Base-by-base conservation (phyloP, 2,329 filamentous ascomycete genomes). In the Neonectria hederae region DNA sequence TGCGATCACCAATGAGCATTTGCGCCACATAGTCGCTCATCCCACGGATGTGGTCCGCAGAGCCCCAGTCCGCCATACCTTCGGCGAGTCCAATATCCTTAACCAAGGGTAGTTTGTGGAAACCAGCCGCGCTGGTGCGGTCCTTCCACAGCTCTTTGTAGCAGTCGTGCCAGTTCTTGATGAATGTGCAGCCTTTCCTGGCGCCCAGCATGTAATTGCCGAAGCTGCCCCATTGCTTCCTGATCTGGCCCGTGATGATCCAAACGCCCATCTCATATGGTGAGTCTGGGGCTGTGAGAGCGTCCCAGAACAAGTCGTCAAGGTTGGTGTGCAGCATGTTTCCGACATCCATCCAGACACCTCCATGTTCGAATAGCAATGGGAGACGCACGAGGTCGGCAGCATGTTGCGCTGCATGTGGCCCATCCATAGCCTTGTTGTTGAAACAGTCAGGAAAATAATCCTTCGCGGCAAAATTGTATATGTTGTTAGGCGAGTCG, bases 371-470 rank as follows among this genome's bases (percentile, higher is more conserved):
- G 56, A 76, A 80, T 2, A 84, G 60, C 3, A 81, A 69, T 0
- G 81, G 76, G 0, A 83, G 75, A 0, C 84, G 80, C 5, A 86
- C 72, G 1, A 86, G 75, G 56, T 86, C 84, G 3, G 81, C 81
- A 1, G 77, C 78, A 64, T 86, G 84, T 2, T 80, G 81, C 1
- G 80, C 79, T 2, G 76, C 73, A 49, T 76, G 45, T 51, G 76
- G 76, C 0, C 82, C 81, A 17, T 77, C 71, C 79, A 84, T 83
- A 0, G 72, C 79, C 72, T 76, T 65, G 6, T 71, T 59, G 4
- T 63, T 5, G 40, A 72, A 72, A 0, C 56, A 59, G 5, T 64
- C 54, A 0, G 80, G 74, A 7, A 76, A 74, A 49, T 77, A 69
- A 1, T 76, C 70, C 4, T 71, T 62, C 5, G 67, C 54, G 2